Evolutionary conservation across 257 asterid genomes (phyloP), one percentile per base, ranked within the genome.

Genomic region (Fraxinus americana): DNA sequence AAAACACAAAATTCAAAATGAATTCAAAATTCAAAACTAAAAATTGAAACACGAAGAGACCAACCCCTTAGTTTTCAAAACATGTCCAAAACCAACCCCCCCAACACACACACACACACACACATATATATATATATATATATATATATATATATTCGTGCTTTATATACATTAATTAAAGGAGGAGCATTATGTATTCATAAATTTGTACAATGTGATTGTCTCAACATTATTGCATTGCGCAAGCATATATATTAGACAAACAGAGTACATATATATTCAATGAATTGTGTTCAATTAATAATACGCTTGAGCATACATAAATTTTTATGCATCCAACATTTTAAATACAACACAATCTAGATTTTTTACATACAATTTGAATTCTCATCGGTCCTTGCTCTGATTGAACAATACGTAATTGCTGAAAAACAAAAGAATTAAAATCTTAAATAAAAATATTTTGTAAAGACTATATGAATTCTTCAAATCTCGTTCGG

Each of bases 181-280:
- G 45, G 14, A 39, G 48, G 4, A 39, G 29, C 27, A n/a, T 57
- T 57, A 57, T 57, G n/a, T 57, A 57, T 5, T 17, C 27, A 57
- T 57, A 57, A 57, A 57, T 57, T 57, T 57, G 66, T n/a, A 57
- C 66, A 57, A 52, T 57, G 13, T n/a, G 66, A 12, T 57, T 57
- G 27, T n/a, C 66, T 57, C 66, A n/a, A 57, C 29, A 57, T 57
- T 57, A n/a, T n/a, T 54, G 27, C 65, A 54, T 1, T 54, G 19
- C 19, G 25, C 65, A 54, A 5, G 65, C 65, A 54, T 17, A n/a
- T 54, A 19, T 54, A 19, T 54, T 19, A 5, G 27, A 17, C 10
- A 54, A 16, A 54, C 19, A 50, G 14, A 17, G 43, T 38, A 38
- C 43, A 8, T 16, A 50, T 4, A 50, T 14, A 50, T n/a, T 7